Evolutionary conservation across 495 filamentous ascomycete genomes (phyloP).

Genomic region (Penicillium chermesinum): DNA sequence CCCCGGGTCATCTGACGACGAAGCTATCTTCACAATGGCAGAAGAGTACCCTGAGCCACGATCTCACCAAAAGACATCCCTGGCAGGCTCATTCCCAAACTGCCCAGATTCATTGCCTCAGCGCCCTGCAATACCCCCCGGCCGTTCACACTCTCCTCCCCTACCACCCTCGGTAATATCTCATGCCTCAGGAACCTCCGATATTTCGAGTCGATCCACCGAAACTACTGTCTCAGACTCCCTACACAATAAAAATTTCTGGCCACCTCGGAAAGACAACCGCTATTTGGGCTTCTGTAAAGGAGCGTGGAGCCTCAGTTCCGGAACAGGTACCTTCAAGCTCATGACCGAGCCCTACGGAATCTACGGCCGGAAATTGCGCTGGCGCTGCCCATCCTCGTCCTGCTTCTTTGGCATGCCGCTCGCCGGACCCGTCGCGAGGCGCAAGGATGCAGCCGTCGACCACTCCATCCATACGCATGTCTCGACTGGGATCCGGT

Average conservation of each 20-base stretch:
- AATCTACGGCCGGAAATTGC: slow-evolving; percentile 25
- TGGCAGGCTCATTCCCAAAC: background rate
- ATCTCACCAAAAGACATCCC: background rate
- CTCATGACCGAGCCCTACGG: slow-evolving; percentile 31
- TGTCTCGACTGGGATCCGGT: slow-evolving; percentile 33
- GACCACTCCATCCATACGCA: slow-evolving; percentile 28
- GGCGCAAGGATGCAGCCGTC: slow-evolving; percentile 5
- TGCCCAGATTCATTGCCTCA: background rate
- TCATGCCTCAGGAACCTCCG: background rate
- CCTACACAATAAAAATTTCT: background rate
- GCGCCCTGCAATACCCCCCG: background rate
- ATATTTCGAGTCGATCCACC: background rate
- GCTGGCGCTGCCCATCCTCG: slow-evolving; percentile 39
- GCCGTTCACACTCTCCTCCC: background rate
- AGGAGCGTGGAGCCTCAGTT: slow-evolving; percentile 44
- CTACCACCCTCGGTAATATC: background rate
- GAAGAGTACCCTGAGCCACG: background rate
- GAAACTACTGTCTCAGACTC: background rate
- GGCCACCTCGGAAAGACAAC: slow-evolving; percentile 37
- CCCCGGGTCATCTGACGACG: background rate
- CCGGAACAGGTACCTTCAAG: slow-evolving; percentile 34
- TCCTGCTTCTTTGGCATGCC: slow-evolving; percentile 42
- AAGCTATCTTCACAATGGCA: background rate
- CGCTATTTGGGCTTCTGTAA: slow-evolving; percentile 49
- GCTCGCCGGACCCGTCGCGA: slow-evolving; percentile 6